Evolutionary conservation across 345 rosid species (phyloP).

Genomic region (Arabidopsis arenosa): DNA sequence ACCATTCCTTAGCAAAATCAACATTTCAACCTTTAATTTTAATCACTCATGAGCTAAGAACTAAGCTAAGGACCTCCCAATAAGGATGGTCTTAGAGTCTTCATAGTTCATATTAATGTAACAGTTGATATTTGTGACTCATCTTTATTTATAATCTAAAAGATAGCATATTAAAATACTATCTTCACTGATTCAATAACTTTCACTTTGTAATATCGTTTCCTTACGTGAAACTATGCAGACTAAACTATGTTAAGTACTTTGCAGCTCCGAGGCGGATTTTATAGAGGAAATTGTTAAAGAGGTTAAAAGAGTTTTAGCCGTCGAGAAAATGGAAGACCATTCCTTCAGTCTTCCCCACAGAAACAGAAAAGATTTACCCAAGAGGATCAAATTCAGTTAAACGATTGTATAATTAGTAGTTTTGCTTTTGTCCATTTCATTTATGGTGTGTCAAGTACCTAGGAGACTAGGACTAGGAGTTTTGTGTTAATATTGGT

Average conservation of each 20-base stretch:
- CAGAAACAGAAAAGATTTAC: neutral
- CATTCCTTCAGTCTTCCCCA: neutral
- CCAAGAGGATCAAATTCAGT: neutral
- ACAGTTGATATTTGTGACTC: neutral
- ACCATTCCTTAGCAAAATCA: no score
- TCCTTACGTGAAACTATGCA: neutral
- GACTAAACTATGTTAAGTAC: neutral
- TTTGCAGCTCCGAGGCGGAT: slow-evolving; percentile 26
- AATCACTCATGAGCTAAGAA: no score
- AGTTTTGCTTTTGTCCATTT: neutral
- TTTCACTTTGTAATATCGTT: neutral
- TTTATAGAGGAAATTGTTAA: slow-evolving; percentile 5
- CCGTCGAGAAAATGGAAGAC: neutral
- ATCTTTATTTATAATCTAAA: neutral
- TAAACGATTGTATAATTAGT: neutral
- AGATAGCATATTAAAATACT: neutral
- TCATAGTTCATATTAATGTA: neutral
- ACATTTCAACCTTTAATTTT: no score
- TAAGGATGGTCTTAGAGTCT: no score
- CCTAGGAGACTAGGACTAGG: neutral
- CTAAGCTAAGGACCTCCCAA: no score
- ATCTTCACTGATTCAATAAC: neutral
- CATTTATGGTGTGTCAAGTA: neutral
- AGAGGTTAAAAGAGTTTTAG: neutral
- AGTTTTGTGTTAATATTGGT: neutral